Percentiles rank a stretch among this genome's conserved stretches.
phyloP scores from a whole-genome alignment of 352 stramenopile genomes.

The Pythium folliculosum region DNA sequence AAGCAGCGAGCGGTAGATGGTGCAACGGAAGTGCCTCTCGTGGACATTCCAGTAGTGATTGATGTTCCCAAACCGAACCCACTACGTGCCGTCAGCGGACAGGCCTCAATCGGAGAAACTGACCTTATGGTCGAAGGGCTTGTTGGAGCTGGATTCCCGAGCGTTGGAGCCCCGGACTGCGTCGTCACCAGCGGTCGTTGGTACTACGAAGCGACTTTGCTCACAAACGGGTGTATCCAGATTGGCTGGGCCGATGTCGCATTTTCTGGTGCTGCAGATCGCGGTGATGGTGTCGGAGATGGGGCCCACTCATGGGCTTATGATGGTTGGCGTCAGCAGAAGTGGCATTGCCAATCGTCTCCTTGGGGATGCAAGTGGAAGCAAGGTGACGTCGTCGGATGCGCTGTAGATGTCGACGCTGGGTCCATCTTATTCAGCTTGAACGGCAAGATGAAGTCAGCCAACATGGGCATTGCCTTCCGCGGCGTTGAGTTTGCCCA shows the following conservation, averaged over 20 bases:
- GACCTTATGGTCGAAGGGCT: conserved; percentile 87
- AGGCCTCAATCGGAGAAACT: conserved; percentile 83
- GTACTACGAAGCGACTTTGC: conserved; percentile 94
- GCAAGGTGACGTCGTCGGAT: conserved; percentile 91
- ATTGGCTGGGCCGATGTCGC: conserved; percentile 92
- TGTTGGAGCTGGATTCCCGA: conserved; percentile 83
- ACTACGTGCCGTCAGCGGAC: conserved; percentile 79
- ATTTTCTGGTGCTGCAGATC: conserved; percentile 84
- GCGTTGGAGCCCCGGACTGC: conserved; percentile 80
- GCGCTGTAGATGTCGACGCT: conserved; percentile 84
- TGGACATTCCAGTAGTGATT: not conserved
- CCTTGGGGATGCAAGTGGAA: conserved; percentile 92
- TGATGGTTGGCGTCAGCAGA: conserved; percentile 91
- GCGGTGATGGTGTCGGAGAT: conserved; percentile 92
- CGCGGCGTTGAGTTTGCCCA: conserved; percentile 78
- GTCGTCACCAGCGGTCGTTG: conserved; percentile 77
- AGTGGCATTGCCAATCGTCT: conserved; percentile 88
- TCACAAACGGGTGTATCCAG: conserved; percentile 93
- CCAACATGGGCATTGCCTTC: conserved; percentile 88
- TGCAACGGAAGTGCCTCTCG: conserved; percentile 1
- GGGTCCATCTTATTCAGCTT: conserved; percentile 91
- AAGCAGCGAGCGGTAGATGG: conserved; percentile 30
- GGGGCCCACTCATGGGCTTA: conserved; percentile 92
- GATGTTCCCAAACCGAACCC: conserved; percentile 65
- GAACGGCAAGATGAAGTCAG: conserved; percentile 89